Evolutionary conservation across 106 monocot genomes (phyloP).

Genomic region (Gastrodia elata): DNA sequence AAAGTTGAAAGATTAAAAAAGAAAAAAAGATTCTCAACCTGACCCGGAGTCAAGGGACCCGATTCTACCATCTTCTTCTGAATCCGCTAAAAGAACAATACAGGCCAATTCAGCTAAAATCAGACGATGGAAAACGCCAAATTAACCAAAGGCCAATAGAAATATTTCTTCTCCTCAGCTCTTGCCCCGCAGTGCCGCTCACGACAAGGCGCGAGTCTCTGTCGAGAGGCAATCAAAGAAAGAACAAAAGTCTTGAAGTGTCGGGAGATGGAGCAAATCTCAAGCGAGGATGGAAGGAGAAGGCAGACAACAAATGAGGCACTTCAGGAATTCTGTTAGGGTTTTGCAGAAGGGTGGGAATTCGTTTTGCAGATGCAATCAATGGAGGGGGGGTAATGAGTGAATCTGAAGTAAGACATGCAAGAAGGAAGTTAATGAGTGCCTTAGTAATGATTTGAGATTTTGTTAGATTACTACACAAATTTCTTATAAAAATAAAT

Average conservation of each 20-base stretch:
- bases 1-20: background rate
- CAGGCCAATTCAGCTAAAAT: background rate
- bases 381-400: too few relatives aligned
- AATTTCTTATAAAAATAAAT: too few relatives aligned
- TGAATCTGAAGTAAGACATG: too few relatives aligned
- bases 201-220: background rate
- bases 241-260: background rate
- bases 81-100: background rate
- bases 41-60: conserved; percentile 2
- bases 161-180: background rate
- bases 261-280: background rate
- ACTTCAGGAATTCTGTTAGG: background rate
- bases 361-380: too few relatives aligned
- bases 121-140: background rate
- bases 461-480: too few relatives aligned
- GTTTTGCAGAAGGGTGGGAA: too few relatives aligned
- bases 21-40: background rate
- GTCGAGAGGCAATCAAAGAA: background rate
- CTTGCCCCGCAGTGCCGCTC: background rate
- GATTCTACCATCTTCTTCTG: conserved; percentile 5
- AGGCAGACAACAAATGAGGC: background rate
- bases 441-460: too few relatives aligned
- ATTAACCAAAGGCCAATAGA: background rate
- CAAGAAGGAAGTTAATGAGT: too few relatives aligned
- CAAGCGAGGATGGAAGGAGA: background rate